A percentile compares a stretch with the other conserved stretches of the same genome.
phyloP scores from a whole-genome alignment of 352 stramenopile species.

The Phytophthora lateralis region DNA sequence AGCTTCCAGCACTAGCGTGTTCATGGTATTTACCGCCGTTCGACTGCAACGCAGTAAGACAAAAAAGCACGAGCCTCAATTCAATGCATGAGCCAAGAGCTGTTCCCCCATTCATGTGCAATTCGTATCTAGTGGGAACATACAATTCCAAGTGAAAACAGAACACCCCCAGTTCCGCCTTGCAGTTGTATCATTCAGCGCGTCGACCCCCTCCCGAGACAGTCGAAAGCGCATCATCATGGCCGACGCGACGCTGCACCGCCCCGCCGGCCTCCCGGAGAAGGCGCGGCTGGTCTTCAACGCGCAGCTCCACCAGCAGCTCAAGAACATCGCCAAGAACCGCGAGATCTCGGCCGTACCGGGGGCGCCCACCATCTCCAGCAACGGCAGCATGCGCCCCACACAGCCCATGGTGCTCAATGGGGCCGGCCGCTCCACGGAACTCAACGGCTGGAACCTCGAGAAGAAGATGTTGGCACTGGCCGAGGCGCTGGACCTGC shows the following conservation, averaged over 20 bases:
- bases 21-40: neutral
- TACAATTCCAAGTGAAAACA: constrained; percentile 26
- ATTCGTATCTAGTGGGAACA: neutral
- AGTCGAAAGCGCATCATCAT: constrained; percentile 21
- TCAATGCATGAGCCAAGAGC: neutral
- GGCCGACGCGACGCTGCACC: constrained; percentile 52
- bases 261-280: constrained; percentile 52
- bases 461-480: constrained; percentile 82
- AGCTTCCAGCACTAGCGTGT: neutral
- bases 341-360: constrained; percentile 52
- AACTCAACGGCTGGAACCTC: constrained; percentile 77
- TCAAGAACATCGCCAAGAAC: constrained; percentile 67
- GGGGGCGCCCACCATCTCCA: constrained; percentile 44
- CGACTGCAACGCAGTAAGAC: neutral
- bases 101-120: neutral
- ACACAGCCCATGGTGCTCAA: constrained; percentile 46
- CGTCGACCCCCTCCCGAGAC: constrained; percentile 3
- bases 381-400: constrained; percentile 44
- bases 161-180: constrained; percentile 1
- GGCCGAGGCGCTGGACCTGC: constrained; percentile 58
- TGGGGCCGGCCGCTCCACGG: constrained; percentile 42
- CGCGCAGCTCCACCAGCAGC: constrained; percentile 73
- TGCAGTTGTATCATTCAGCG: constrained; percentile 15
- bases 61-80: neutral
- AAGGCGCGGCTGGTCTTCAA: constrained; percentile 73